Base-by-base conservation (phyloP, 2,329 filamentous ascomycete species). In the Didymosphaeria variabile region DNA sequence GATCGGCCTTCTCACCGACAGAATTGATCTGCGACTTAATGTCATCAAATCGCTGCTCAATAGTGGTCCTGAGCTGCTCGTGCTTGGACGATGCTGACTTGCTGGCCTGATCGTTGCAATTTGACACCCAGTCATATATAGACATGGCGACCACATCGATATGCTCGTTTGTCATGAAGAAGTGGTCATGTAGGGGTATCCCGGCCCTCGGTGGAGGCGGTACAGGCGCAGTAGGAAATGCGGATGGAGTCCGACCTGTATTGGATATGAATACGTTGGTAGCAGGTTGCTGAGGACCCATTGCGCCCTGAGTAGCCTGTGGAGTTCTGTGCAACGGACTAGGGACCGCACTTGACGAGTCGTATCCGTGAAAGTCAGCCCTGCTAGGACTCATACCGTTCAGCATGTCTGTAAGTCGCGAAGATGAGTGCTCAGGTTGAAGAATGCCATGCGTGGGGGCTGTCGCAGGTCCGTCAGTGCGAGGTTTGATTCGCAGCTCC, bases 101-200 rank as follows among this genome's bases (percentile, higher is more conserved):
- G 34, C 58, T 60, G 21, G 65, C 60, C 13, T 70, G 55, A 53
- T 67, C 61, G 34, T 59, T 66, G 44, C 63, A 55, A 29, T 56
- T 55, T 15, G 65, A 62, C 3, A 76, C 58, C 36, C 64, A 55
- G 50, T 76, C 73, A 57, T 70, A 73, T 0, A 69, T 66, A 7
- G 67, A 72, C 45, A 72, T 69, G 38, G 67, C 72, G 1, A 74
- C 63, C 7, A 74, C 68, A 40, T 77, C 76, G 21, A 79, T 70
- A 63, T 79, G 77, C 52, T 74, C 69, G 52, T 78, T 76, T 9
- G 69, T 70, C 69, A 76, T 75, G 61, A 65, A 72, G 65, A 79
- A 78, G 57, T 77, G 74, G n/a, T 73, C 71, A 5, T 69, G 65
- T 17, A 70, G 65, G 8, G 53, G 59, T 17, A 55, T 52, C 62